phyloP scores from a whole-genome alignment of 2,329 filamentous ascomycete species.

The Penicillium sp. region DNA sequence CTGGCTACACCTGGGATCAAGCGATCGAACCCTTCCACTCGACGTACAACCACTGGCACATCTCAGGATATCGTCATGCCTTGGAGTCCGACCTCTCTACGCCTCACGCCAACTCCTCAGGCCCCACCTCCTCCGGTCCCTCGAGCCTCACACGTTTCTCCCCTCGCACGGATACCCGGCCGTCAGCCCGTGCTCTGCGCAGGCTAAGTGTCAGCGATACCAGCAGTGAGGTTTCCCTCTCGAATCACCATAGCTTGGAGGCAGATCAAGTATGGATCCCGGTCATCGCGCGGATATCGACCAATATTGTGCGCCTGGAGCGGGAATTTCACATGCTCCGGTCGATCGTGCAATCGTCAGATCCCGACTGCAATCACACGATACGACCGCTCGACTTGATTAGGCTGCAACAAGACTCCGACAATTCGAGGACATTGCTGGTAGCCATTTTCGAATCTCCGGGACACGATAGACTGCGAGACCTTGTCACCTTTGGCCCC shows the following conservation, averaged over 20 bases:
- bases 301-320: slow-evolving; percentile 80
- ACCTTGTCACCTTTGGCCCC: slow-evolving; percentile 75
- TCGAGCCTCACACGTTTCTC: slow-evolving; percentile 47
- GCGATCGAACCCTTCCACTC: slow-evolving; percentile 51
- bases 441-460: slow-evolving; percentile 80
- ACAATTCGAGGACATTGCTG: slow-evolving; percentile 70
- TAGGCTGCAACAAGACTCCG: slow-evolving; percentile 66
- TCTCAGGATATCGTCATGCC: slow-evolving; percentile 62
- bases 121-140: slow-evolving; percentile 39
- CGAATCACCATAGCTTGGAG: slow-evolving; percentile 26
- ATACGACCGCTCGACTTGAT: slow-evolving; percentile 78
- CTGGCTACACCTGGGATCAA: slow-evolving; percentile 77
- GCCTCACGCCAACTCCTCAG: slow-evolving; percentile 45
- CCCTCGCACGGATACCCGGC: slow-evolving; percentile 43
- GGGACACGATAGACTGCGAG: slow-evolving; percentile 70
- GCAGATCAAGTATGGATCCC: slow-evolving; percentile 52
- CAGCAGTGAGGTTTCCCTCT: slow-evolving; percentile 46
- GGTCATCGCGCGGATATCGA: slow-evolving; percentile 80
- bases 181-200: slow-evolving; percentile 42
- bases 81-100: slow-evolving; percentile 50
- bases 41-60: slow-evolving; percentile 88
- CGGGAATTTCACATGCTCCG: slow-evolving; percentile 82
- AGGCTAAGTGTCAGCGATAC: slow-evolving; percentile 54
- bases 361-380: slow-evolving; percentile 74
- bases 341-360: slow-evolving; percentile 68